Base-by-base conservation (phyloP, 192 early-diverging fungal genomes). In the Rhizoclosmatium sp. region DNA sequence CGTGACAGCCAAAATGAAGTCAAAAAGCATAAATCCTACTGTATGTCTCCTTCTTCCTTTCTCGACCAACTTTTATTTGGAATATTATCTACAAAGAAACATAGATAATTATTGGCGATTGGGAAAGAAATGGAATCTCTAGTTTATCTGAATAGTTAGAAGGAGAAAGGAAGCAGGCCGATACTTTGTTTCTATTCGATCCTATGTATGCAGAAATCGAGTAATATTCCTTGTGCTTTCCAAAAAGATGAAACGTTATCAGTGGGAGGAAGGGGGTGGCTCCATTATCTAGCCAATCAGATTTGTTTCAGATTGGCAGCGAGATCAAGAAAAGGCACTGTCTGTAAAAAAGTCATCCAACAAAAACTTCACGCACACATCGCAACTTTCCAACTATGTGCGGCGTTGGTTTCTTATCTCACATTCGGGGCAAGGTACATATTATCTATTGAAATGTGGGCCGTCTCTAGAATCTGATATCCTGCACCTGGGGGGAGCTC, bases 391-490 rank as follows among this genome's bases (percentile, higher is more conserved):
- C 85, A 96, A 78, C 96, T 10, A 76, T 76, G 75, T 99, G 98
- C 83, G 98, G 98, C 85, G 98, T 99, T 68, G 98, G 98, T 3
- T 99, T 98, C 82, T 94, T 99, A 61, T 93, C 94, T 73, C 92
- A 95, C 85, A 96, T 99, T 85, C 94, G 95, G 82, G 97, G 96
- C 76, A 76, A 76, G 75, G 75, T 76, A 41, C 60, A 31, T 31
- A 31, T 31, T 31, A 31, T 31, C 31, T 31, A 31, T 31, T 31
- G 31, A 31, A 31, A 31, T 31, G 31, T 31, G 31, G 31, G 31
- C 31, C 31, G 31, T 31, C 31, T 31, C 31, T 31, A 31, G 31
- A 31, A 31, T 31, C 31, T 31, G 31, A 31, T 31, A 31, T 31
- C 31, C 0, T 31, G 31, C 31, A 65, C 19, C 14, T 39, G 10